Evolutionary conservation across 805 yeast genomes (phyloP).

Genomic region (Candida saitoana): DNA sequence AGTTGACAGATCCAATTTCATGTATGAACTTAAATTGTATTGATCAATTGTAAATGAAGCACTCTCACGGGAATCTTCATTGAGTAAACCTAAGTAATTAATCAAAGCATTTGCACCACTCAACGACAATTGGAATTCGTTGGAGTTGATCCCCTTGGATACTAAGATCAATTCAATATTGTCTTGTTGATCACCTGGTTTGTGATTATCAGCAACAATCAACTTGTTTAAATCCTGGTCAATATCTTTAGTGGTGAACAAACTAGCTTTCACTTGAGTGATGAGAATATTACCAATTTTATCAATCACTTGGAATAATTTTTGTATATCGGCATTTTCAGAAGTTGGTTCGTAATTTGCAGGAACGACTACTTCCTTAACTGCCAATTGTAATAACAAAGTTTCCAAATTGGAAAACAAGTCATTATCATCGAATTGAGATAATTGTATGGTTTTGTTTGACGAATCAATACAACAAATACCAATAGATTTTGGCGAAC

Average conservation of each 20-base stretch:
- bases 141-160: slow-evolving; percentile 47
- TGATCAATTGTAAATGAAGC: slow-evolving; percentile 55
- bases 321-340: slow-evolving; percentile 52
- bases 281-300: slow-evolving; percentile 69
- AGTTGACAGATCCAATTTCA: slow-evolving; percentile 91
- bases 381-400: slow-evolving; percentile 80
- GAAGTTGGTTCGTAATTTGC: slow-evolving; percentile 33
- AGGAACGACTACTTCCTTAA: slow-evolving; percentile 75
- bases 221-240: slow-evolving; percentile 76
- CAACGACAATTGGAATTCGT: slow-evolving; percentile 49
- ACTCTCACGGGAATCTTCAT: slow-evolving; percentile 45
- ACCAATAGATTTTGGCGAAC: slow-evolving; percentile 56
- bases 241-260: slow-evolving; percentile 61
- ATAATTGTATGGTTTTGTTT: slow-evolving; percentile 59
- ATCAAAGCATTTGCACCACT: slow-evolving; percentile 66
- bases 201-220: slow-evolving; percentile 32
- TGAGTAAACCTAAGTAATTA: slow-evolving; percentile 60
- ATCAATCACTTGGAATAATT: slow-evolving; percentile 67
- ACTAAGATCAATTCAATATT: slow-evolving; percentile 44
- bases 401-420: slow-evolving; percentile 83
- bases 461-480: slow-evolving; percentile 76
- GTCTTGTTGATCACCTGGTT: slow-evolving; percentile 24
- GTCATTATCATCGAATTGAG: slow-evolving; percentile 85
- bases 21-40: slow-evolving; percentile 72
- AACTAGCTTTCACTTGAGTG: slow-evolving; percentile 53